Conservation (phyloP, 805 yeast genomes). For the Diddensiella transvaalensis region DNA sequence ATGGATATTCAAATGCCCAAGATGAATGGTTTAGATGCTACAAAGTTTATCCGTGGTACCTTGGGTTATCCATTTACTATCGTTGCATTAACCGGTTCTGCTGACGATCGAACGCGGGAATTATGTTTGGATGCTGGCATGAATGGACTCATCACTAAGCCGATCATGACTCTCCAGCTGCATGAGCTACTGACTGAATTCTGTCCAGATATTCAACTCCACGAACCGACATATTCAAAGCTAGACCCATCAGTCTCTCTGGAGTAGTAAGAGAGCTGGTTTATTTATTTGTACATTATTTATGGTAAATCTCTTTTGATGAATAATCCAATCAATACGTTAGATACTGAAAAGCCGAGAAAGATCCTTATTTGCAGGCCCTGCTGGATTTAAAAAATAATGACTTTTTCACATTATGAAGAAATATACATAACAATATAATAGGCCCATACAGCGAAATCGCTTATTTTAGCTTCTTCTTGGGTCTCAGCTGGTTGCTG, state of each 20-base stretch:
- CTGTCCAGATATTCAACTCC: conserved; percentile 28
- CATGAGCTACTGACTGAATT: conserved; percentile 43
- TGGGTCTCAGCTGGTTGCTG: conserved; percentile 99
- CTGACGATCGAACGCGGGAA: conserved; percentile 83
- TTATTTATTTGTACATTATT: not conserved
- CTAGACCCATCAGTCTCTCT: not conserved
- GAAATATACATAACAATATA: conserved; percentile 7
- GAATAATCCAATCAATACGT: not conserved
- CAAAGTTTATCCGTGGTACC: conserved; percentile 64
- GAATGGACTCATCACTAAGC: conserved; percentile 87
- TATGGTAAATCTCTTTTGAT: not conserved
- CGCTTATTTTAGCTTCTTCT: conserved; percentile 95
- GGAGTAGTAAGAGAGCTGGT: not conserved
- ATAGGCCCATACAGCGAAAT: conserved; percentile 8
- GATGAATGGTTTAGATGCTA: conserved; percentile 84
- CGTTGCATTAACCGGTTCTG: conserved; percentile 92
- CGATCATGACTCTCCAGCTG: conserved; percentile 67
- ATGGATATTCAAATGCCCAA: conserved; percentile 99
- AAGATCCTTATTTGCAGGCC: not conserved
- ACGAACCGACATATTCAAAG: conserved; percentile 12
- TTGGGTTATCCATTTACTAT: conserved; percentile 67
- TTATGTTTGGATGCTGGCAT: conserved; percentile 86
- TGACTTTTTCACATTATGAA: conserved; percentile 1
- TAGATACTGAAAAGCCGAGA: too few species aligned
- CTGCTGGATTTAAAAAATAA: not conserved